Conservation (phyloP, 1,284 basidiomycete genomes). For the Fomitiporia mediterranea region DNA sequence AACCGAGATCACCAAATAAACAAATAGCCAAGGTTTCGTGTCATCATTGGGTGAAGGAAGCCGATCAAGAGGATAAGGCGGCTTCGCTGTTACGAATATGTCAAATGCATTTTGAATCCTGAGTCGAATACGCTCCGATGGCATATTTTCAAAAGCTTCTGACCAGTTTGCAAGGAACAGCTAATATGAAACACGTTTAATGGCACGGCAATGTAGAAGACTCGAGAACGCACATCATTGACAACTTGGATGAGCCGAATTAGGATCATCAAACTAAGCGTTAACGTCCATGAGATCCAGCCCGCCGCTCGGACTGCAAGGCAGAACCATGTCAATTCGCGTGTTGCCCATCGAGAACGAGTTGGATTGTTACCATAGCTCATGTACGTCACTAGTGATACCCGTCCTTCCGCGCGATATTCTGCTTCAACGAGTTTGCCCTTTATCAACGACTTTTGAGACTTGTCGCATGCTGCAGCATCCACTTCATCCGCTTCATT, state of each 20-base stretch:
- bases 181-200: slow-evolving; percentile 29
- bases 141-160: slow-evolving; percentile 48
- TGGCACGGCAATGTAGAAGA: slow-evolving; percentile 1
- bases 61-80: slow-evolving; percentile 29
- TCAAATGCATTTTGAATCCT: slow-evolving; percentile 24
- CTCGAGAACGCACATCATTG: slow-evolving; percentile 44
- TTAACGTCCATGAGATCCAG: slow-evolving; percentile 48
- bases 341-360: background rate
- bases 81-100: slow-evolving; percentile 30
- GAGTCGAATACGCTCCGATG: slow-evolving; percentile 1
- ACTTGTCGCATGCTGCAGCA: background rate
- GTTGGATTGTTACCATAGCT: slow-evolving; percentile 11
- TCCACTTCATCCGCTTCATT: slow-evolving; percentile 38
- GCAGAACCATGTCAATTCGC: slow-evolving; percentile 33
- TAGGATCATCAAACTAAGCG: slow-evolving; percentile 48
- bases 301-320: slow-evolving; percentile 60
- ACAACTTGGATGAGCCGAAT: slow-evolving; percentile 53
- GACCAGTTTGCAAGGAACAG: slow-evolving; percentile 64
- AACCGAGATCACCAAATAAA: slow-evolving; percentile 59
- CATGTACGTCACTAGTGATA: slow-evolving; percentile 48
- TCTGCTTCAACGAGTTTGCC: slow-evolving; percentile 64
- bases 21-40: slow-evolving; percentile 60
- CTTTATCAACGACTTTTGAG: slow-evolving; percentile 21
- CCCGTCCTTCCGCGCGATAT: slow-evolving; percentile 58
- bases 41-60: slow-evolving; percentile 54